Evolutionary conservation across 306 rosid genomes (phyloP), one percentile per base, ranked within the genome.

Genomic region (Cercis canadensis): DNA sequence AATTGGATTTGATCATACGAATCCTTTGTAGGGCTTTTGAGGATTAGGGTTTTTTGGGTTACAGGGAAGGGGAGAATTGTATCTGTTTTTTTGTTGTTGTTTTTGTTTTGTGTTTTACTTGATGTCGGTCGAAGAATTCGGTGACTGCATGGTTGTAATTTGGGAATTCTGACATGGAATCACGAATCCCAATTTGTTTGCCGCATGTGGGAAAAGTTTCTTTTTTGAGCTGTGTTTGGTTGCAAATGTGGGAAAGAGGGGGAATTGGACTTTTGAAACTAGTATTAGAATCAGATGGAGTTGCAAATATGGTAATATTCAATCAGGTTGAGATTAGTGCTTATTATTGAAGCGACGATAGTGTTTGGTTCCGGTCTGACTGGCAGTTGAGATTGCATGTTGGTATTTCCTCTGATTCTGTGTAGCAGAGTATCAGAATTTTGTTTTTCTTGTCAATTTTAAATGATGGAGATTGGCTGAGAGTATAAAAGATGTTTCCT

Each of bases 21-120:
- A 1, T 24, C 3, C 29, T 3, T n/a, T 24, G 29, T 24, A 24
- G 80, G 62, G 62, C 57, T 70, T 58, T 52, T 15, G 6, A 47
- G 72, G 75, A 74, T 79, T 83, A 62, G 81, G 81, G 84, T 3
- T 64, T 73, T 80, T 32, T 34, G 52, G 53, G 70, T 45, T 56
- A 11, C 12, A 51, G 15, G 5, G 39, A 4, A 6, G 11, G 41
- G 19, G 49, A 14, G 52, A 74, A 57, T 40, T 24, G 3, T 24
- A 24, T 24, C 29, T 24, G 29, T 24, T 24, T 24, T 24, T 55
- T 73, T 63, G 21, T 11, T 36, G 2, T 2, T 13, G 21, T 11
- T 36, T 3, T 2, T 13, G 34, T 70, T 6, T 19, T 5, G 14
- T 44, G 37, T 61, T 40, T 15, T 66, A 21, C 29, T 21, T 46